Conservation (phyloP, 148 eudicot species). For the Camellia lanceoleosa region DNA sequence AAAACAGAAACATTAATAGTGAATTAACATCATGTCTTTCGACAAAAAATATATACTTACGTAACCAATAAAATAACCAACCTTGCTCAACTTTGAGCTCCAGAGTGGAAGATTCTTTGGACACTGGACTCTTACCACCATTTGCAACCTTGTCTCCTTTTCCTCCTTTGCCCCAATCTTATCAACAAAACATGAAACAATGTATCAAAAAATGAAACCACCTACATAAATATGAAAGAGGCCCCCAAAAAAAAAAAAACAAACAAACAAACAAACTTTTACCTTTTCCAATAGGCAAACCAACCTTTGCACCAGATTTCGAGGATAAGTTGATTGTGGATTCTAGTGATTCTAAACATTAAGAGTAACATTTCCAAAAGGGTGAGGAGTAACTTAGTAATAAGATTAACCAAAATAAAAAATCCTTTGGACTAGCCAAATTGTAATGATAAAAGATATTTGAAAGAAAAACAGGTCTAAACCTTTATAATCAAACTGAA, state of each 20-base stretch:
- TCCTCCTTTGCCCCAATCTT: constrained; percentile 42
- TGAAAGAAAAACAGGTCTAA: constrained; percentile 3
- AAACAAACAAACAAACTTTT: not conserved
- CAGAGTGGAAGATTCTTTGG: constrained; percentile 38
- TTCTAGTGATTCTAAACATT: constrained; percentile 20
- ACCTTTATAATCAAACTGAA: constrained; percentile 67
- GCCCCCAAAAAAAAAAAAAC: not conserved
- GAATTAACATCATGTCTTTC: not conserved
- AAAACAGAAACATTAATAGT: not conserved
- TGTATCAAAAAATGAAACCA: not conserved
- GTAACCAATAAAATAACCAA: constrained; percentile 26
- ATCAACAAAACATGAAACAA: constrained; percentile 14
- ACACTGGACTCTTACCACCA: constrained; percentile 42
- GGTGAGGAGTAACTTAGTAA: not conserved
- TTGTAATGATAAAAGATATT: not conserved
- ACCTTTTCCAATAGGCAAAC: constrained; percentile 37
- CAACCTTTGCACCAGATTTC: constrained; percentile 50
- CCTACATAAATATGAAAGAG: not conserved
- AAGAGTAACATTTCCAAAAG: not conserved
- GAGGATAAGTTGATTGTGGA: constrained; percentile 16
- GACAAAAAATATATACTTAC: not conserved
- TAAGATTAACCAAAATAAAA: not conserved
- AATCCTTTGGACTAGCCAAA: not conserved
- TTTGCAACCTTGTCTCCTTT: constrained; percentile 55
- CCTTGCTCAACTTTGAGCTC: constrained; percentile 62